phyloP scores from a whole-genome alignment of 1,284 basidiomycete species.

The Apiotrichum akiyoshidainum region DNA sequence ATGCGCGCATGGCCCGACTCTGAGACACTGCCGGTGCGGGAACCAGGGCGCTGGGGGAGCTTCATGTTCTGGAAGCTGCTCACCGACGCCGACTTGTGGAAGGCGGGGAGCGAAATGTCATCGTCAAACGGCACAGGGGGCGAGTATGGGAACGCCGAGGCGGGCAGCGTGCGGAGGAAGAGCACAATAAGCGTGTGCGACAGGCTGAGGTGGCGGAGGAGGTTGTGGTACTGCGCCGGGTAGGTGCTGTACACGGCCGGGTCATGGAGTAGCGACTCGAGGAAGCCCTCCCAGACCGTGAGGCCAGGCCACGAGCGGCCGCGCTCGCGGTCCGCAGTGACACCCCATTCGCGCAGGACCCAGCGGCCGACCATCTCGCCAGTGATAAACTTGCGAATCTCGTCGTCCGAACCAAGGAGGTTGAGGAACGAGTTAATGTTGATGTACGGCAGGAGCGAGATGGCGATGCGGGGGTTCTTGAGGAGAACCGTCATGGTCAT shows the following conservation, averaged over 20 bases:
- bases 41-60: slow-evolving; percentile 20
- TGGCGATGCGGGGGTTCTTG: slow-evolving; percentile 36
- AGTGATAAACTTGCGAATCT: slow-evolving; percentile 36
- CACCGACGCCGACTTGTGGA: slow-evolving; percentile 34
- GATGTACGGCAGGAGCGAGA: slow-evolving; percentile 35
- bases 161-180: slow-evolving; percentile 44
- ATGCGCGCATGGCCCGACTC: slow-evolving; percentile 29
- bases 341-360: slow-evolving; percentile 47
- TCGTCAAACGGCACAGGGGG: slow-evolving; percentile 49
- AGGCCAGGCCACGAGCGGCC: slow-evolving; percentile 48
- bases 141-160: slow-evolving; percentile 37
- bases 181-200: slow-evolving; percentile 49
- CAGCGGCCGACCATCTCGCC: slow-evolving; percentile 49
- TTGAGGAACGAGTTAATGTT: slow-evolving; percentile 48
- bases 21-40: slow-evolving; percentile 31
- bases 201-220: slow-evolving; percentile 46
- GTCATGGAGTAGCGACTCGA: slow-evolving; percentile 49
- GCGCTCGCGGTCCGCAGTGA: slow-evolving; percentile 31
- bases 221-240: slow-evolving; percentile 42
- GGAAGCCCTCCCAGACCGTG: slow-evolving; percentile 50
- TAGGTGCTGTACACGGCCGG: slow-evolving; percentile 48
- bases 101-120: slow-evolving; percentile 24
- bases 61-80: slow-evolving; percentile 24
- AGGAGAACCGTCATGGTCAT: slow-evolving; percentile 23
- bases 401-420: slow-evolving; percentile 37